These are phyloP conservation scores for Selaginella moellendorffii DNA, from an alignment of 75 land plant genomes.

Conservation along the genomic window DNA sequence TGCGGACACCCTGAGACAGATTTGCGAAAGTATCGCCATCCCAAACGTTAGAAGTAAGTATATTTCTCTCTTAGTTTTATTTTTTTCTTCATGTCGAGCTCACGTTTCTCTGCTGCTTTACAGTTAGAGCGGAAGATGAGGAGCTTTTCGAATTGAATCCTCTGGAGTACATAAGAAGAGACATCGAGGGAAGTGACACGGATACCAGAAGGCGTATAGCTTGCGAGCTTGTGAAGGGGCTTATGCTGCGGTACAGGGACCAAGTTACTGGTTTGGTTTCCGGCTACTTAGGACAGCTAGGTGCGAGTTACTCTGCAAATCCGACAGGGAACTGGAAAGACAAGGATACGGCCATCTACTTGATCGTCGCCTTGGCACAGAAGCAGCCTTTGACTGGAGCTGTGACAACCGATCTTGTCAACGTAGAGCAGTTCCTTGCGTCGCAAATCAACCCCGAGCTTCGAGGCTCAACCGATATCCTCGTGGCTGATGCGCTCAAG, in stretches of 20 bases:
- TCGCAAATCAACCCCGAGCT: conserved; percentile 77
- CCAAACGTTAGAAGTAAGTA: conserved; percentile 51
- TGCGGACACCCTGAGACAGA: conserved; percentile 44
- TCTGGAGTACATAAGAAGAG: conserved; percentile 86
- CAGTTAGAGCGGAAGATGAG: conserved; percentile 69
- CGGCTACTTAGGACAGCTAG: conserved; percentile 40
- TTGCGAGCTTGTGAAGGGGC: conserved; percentile 88
- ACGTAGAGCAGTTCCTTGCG: conserved; percentile 58
- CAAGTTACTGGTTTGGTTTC: conserved; percentile 51
- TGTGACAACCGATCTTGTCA: conserved; percentile 47
- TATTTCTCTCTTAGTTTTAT: no score
- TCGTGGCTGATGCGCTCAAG: conserved; percentile 88
- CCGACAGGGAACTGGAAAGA: conserved; percentile 80
- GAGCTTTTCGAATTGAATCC: conserved; percentile 93
- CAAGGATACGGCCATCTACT: conserved; percentile 79
- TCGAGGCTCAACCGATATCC: conserved; percentile 38
- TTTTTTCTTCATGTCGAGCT: no score
- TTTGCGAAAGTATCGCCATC: conserved; percentile 72
- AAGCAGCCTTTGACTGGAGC: conserved; percentile 44
- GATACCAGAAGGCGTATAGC: conserved; percentile 89
- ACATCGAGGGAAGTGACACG: conserved; percentile 90
- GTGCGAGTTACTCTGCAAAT: conserved; percentile 39
- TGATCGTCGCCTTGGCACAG: conserved; percentile 73
- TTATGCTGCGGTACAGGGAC: conserved; percentile 55
- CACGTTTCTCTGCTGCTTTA: background rate